These are phyloP conservation scores for Nasturtium officinale DNA, from an alignment of 345 rosid genomes.

Conservation along the genomic window DNA sequence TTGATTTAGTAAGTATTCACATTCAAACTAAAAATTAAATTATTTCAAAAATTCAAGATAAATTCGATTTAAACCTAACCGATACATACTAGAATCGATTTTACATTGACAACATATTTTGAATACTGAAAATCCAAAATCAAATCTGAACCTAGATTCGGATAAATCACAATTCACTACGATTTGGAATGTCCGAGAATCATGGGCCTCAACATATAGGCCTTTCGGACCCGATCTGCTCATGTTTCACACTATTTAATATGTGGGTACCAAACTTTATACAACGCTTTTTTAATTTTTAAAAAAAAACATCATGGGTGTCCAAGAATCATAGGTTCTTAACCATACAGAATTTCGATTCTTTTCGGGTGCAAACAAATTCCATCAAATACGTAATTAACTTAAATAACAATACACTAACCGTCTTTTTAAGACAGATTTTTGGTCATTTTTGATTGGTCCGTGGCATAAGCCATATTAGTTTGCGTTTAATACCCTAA, in stretches of 20 bases:
- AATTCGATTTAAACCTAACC: neutral
- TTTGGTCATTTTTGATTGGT: too few relatives aligned
- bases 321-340: slow-evolving; percentile 17
- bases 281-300: neutral
- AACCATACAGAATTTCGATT: neutral
- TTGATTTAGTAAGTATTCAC: neutral
- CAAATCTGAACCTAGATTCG: neutral
- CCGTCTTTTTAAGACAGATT: neutral
- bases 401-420: neutral
- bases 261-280: neutral
- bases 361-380: neutral
- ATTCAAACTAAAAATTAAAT: neutral
- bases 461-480: too few relatives aligned
- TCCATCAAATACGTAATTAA: neutral
- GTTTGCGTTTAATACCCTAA: too few relatives aligned
- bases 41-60: neutral
- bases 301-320: neutral
- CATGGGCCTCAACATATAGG: slow-evolving; percentile 22
- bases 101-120: neutral
- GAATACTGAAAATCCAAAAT: neutral
- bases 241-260: slow-evolving; percentile 3
- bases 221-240: neutral
- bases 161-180: neutral
- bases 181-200: neutral
- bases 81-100: neutral